Conservation (phyloP, 805 yeast genomes). For the Peterozyma toletana region DNA sequence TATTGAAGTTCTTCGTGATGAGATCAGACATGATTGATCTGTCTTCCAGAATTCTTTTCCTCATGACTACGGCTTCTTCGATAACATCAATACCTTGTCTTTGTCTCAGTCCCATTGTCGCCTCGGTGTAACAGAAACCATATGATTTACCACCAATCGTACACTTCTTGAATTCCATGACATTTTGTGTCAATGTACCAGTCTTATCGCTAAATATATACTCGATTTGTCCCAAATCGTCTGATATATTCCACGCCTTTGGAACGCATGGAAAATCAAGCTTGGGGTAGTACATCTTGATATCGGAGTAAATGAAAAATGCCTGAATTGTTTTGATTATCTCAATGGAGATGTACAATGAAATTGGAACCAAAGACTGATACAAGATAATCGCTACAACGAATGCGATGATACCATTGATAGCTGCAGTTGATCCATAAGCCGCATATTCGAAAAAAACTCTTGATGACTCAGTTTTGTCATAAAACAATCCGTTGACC, state of each 20-base stretch:
- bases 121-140: conserved; percentile 81
- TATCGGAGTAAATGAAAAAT: conserved; percentile 70
- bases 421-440: conserved; percentile 55
- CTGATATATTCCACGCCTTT: conserved; percentile 79
- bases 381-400: conserved; percentile 72
- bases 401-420: conserved; percentile 64
- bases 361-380: conserved; percentile 77
- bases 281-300: conserved; percentile 57
- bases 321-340: conserved; percentile 81
- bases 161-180: conserved; percentile 81
- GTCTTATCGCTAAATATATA: conserved; percentile 81
- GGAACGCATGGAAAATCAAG: conserved; percentile 81
- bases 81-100: conserved; percentile 74
- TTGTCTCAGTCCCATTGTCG: conserved; percentile 69
- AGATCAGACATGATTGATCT: conserved; percentile 49
- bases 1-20: conserved; percentile 26
- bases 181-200: conserved; percentile 77
- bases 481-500: conserved; percentile 63
- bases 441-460: conserved; percentile 65
- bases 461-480: conserved; percentile 39
- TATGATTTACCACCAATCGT: conserved; percentile 67
- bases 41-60: conserved; percentile 48
- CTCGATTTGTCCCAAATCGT: conserved; percentile 81
- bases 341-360: conserved; percentile 75
- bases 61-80: conserved; percentile 46